Evolutionary conservation across 192 early-diverging fungal genomes (phyloP).

Genomic region (Backusella tarrabulga): DNA sequence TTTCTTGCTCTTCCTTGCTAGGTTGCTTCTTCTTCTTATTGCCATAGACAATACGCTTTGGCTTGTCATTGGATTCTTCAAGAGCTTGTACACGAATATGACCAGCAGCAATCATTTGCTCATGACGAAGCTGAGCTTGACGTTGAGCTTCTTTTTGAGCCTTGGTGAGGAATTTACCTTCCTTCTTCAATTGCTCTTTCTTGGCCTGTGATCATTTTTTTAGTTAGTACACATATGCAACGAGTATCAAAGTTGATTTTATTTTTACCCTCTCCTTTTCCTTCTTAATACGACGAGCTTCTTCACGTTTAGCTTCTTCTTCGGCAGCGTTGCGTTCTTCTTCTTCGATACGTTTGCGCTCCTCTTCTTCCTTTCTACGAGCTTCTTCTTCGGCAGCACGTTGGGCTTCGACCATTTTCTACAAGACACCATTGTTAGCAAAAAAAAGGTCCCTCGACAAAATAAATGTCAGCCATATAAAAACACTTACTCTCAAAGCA

Average conservation of each 20-base stretch:
- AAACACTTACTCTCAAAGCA: constrained; percentile 45
- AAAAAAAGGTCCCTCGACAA: constrained; percentile 25
- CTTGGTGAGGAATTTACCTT: constrained; percentile 92
- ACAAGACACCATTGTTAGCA: constrained; percentile 18
- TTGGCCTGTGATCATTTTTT: constrained; percentile 53
- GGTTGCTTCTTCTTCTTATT: constrained; percentile 72
- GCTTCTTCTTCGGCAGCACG: constrained; percentile 81
- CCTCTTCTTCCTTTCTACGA: constrained; percentile 62
- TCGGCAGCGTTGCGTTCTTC: constrained; percentile 64
- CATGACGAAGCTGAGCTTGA: constrained; percentile 63
- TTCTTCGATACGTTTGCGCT: constrained; percentile 61
- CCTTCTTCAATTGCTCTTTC: constrained; percentile 84
- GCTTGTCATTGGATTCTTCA: constrained; percentile 46
- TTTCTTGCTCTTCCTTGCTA: constrained; percentile 35
- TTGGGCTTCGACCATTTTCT: constrained; percentile 71
- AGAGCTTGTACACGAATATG: constrained; percentile 70
- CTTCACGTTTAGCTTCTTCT: constrained; percentile 79
- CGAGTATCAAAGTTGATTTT: neutral
- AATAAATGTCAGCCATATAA: neutral
- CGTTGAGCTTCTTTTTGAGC: constrained; percentile 87
- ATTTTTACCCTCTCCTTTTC: constrained; percentile 69
- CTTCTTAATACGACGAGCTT: constrained; percentile 71
- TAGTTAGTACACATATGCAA: neutral
- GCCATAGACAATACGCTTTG: constrained; percentile 71
- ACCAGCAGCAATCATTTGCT: constrained; percentile 80